Evolutionary conservation across 164 flowering plant species (phyloP).

Genomic region (Brasenia schreberi): DNA sequence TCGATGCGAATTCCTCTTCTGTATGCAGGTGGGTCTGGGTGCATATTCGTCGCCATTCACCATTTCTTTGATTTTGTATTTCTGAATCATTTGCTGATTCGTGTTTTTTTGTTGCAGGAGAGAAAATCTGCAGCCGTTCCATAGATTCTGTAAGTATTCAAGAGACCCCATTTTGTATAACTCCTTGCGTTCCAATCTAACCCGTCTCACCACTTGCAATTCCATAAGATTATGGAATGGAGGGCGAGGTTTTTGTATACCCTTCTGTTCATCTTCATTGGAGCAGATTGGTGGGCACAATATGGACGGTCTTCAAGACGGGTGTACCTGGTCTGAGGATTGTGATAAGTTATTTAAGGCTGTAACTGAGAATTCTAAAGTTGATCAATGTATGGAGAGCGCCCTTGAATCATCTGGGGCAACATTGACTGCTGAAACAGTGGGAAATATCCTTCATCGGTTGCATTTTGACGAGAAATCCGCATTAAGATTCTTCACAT

Average conservation of each 20-base stretch:
- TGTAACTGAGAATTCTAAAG: constrained; percentile 23
- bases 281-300: constrained; percentile 2
- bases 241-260: not conserved
- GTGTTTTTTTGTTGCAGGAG: not conserved
- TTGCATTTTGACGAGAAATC: constrained; percentile 64
- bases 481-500: constrained; percentile 77
- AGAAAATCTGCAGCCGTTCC: not conserved
- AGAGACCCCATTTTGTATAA: not conserved
- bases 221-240: not conserved
- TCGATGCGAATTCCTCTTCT: not conserved
- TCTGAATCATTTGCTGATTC: not conserved
- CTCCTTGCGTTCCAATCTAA: not conserved
- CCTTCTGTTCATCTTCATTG: constrained; percentile 2
- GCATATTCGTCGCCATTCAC: not conserved
- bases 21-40: not conserved
- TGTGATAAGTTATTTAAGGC: constrained; percentile 30
- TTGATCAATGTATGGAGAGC: constrained; percentile 38
- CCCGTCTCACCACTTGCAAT: not conserved
- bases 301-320: not conserved
- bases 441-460: constrained; percentile 37
- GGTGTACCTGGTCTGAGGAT: constrained; percentile 3
- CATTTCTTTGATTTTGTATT: not conserved
- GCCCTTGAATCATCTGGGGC: constrained; percentile 40
- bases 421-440: constrained; percentile 39
- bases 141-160: not conserved